Conservation (phyloP, 1,139 yeast genomes). For the Hansenula lynferdii region DNA sequence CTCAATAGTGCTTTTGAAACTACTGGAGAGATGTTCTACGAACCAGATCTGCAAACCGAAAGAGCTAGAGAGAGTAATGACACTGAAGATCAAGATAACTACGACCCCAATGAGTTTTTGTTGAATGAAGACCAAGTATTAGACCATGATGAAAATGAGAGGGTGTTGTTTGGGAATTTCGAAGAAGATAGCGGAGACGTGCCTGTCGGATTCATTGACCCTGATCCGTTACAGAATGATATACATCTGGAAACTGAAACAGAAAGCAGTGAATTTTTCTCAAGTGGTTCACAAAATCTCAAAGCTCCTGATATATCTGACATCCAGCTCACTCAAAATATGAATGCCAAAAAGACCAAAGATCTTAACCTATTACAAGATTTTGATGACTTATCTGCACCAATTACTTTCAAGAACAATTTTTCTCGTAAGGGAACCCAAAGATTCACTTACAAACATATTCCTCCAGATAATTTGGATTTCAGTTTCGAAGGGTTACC, state of each 20-base stretch:
- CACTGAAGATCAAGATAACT: slow-evolving; percentile 14
- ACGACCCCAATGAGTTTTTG: slow-evolving; percentile 6
- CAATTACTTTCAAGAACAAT: background rate
- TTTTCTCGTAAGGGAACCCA: background rate
- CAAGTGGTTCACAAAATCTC: background rate
- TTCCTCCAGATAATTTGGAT: slow-evolving; percentile 26
- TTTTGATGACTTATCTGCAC: background rate
- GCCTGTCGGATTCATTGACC: too few species aligned
- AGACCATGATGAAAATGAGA: slow-evolving; percentile 6
- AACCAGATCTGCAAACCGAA: slow-evolving; percentile 13
- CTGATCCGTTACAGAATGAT: too few species aligned
- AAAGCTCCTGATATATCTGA: slow-evolving; percentile 1
- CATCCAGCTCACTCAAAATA: background rate
- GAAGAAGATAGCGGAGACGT: background rate
- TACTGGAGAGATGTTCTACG: slow-evolving; percentile 24
- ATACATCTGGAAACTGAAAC: too few species aligned
- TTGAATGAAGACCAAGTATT: slow-evolving; percentile 13
- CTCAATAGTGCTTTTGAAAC: slow-evolving; percentile 19
- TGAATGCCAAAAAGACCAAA: background rate
- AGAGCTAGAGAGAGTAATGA: slow-evolving; percentile 6
- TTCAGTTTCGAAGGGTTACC: slow-evolving; percentile 44
- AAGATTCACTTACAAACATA: slow-evolving; percentile 13
- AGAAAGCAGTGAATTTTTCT: slow-evolving; percentile 1
- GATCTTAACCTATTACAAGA: too few species aligned
- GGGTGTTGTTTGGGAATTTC: background rate